Base-by-base conservation (phyloP, 768 basidiomycete genomes). In the Rhizopogon roseolus region DNA sequence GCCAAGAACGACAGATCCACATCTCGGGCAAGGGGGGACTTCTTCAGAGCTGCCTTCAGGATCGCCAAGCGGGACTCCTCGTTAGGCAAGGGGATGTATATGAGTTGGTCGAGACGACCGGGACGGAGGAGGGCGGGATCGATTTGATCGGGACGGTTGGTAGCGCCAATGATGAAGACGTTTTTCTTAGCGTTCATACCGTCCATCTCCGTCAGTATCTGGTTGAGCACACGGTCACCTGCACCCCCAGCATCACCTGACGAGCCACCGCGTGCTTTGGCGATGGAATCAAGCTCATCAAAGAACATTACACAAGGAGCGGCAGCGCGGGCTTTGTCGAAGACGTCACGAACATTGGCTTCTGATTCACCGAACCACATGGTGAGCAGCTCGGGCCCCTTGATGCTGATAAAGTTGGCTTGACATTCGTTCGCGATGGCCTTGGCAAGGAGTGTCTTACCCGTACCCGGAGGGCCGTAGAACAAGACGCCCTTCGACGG, bases 351-450 rank as follows among this genome's bases (percentile, higher is more conserved):
- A 57, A 99, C 97, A 65, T 99, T 99, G 60, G 96, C 97, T 76
- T 99, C 97, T 6, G 96, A 98, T 81, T 99, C 97, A 85, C 97
- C 97, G 73, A 99, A 98, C 94, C 97, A 99, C 96, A 98, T 98
- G 6, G 95, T 99, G 41, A 98, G 85, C 41, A 98, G 80, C 74
- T 98, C 97, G 57, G 96, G 96, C 60, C 97, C 96, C 84, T 99
- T 99, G 82, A 98, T 97, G 58, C 88, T 91, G 77, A 98, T 98
- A 66, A 98, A 98, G 80, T 98, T 99, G 75, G 97, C 96, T 69
- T 98, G 95, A 68, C 96, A 98, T 78, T 98, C 97, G 70, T 98
- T 95, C 62, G 97, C 97, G 66, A 98, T 98, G 55, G 97, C 97
- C 77, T 98, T 99, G 52, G 97, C 97, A 53, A 99, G 82, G 62